A percentile compares a stretch with the other conserved stretches of the same genome.
phyloP scores from a whole-genome alignment of 352 stramenopile genomes.

The Phytophthora fragariae region DNA sequence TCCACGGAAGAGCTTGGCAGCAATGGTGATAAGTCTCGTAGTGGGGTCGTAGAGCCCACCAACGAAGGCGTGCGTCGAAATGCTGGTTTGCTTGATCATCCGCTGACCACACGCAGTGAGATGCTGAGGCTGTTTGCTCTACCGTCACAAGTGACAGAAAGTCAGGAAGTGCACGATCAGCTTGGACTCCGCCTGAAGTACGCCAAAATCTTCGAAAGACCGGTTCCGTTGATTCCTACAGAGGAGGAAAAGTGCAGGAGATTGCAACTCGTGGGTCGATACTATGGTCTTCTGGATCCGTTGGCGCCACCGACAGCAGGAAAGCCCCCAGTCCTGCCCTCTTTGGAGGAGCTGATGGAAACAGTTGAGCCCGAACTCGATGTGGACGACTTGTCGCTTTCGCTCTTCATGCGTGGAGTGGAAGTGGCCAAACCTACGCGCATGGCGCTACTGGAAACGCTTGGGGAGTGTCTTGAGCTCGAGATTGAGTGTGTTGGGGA shows the following conservation, averaged over 20 bases:
- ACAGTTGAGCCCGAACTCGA: conserved; percentile 74
- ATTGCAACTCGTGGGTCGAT: conserved; percentile 55
- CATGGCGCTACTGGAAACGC: conserved; percentile 59
- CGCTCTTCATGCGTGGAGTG: conserved; percentile 68
- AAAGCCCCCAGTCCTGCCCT: conserved; percentile 3
- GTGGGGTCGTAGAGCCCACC: background rate
- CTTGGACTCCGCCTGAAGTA: conserved; percentile 60
- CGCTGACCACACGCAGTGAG: conserved; percentile 62
- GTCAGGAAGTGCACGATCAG: conserved; percentile 41
- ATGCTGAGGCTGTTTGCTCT: conserved; percentile 66
- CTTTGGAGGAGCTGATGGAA: conserved; percentile 55
- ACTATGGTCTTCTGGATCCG: conserved; percentile 58
- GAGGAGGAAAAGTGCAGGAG: conserved; percentile 58
- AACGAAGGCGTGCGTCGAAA: conserved; percentile 10
- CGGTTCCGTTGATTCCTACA: conserved; percentile 37
- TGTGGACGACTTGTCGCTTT: conserved; percentile 68
- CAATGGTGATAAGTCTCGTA: conserved; percentile 5
- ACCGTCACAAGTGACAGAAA: conserved; percentile 52
- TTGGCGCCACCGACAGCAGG: conserved; percentile 19
- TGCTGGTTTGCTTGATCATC: conserved; percentile 16
- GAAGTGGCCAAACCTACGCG: conserved; percentile 69
- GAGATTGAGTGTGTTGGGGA: conserved; percentile 74
- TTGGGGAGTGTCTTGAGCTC: conserved; percentile 65
- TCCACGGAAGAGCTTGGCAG: background rate
- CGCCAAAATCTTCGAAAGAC: conserved; percentile 56